A percentile compares a stretch with the other conserved stretches of the same genome.
Conservation (phyloP, 2,329 filamentous ascomycete genomes). For the Sordariomycetes sp. region DNA sequence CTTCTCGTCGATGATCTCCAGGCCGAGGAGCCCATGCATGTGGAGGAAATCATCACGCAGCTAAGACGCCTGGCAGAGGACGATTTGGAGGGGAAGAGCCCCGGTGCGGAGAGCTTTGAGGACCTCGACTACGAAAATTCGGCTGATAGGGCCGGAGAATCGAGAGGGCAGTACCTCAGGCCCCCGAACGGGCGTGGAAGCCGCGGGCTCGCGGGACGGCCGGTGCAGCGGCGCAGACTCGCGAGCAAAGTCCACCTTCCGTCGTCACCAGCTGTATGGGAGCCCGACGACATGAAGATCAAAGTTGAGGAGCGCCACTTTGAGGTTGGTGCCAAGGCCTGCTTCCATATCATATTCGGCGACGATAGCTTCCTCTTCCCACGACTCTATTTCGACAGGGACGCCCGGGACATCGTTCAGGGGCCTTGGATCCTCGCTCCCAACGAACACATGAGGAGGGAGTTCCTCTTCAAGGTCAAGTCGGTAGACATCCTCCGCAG, state of each 20-base stretch:
- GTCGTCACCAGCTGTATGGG: conserved; percentile 68
- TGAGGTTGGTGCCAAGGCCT: conserved; percentile 82
- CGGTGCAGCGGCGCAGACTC: conserved; percentile 13
- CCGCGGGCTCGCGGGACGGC: conserved; percentile 19
- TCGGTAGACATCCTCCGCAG: conserved; percentile 55
- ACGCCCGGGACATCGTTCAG: conserved; percentile 71
- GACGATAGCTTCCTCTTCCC: conserved; percentile 94
- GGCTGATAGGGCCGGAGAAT: conserved; percentile 35
- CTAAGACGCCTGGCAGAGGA: conserved; percentile 66
- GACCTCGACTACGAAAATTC: conserved; percentile 55
- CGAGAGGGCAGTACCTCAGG: conserved; percentile 6
- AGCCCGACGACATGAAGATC: conserved; percentile 70
- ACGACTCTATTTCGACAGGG: conserved; percentile 74
- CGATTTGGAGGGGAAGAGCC: conserved; percentile 48
- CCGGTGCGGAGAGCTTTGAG: conserved; percentile 84
- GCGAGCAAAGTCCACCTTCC: conserved; percentile 66
- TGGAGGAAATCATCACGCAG: conserved; percentile 60
- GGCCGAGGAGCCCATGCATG: conserved; percentile 55
- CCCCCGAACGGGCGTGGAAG: conserved; percentile 9
- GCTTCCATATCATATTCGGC: conserved; percentile 94
- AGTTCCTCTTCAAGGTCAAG: conserved; percentile 72
- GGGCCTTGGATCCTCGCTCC: conserved; percentile 72
- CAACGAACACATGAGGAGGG: conserved; percentile 59
- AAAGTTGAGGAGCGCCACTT: conserved; percentile 72
- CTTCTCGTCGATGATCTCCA: conserved; percentile 74